phyloP scores from a whole-genome alignment of 1,139 yeast genomes.

The Lizanozyma gosingica region DNA sequence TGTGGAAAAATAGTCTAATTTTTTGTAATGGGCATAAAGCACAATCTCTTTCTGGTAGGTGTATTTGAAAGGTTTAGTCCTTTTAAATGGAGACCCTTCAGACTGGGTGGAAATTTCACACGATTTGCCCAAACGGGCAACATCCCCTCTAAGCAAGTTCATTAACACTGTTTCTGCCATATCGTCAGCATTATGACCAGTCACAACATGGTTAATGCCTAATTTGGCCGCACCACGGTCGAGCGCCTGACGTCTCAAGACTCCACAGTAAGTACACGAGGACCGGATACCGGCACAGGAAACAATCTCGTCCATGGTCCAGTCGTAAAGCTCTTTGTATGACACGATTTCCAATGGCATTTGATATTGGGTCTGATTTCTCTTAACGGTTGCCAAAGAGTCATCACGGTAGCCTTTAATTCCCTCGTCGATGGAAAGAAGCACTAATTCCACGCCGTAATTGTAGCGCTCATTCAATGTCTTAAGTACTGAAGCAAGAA shows the following conservation, averaged over 20 bases:
- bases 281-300: constrained; percentile 90
- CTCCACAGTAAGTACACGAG: constrained; percentile 98
- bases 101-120: constrained; percentile 79
- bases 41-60: constrained; percentile 97
- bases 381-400: constrained; percentile 89
- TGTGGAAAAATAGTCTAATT: constrained; percentile 90
- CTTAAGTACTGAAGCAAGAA: constrained; percentile 80
- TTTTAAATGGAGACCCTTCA: constrained; percentile 70
- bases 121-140: constrained; percentile 86
- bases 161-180: constrained; percentile 97
- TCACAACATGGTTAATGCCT: constrained; percentile 83
- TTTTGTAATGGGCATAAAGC: constrained; percentile 91
- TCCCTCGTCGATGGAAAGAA: constrained; percentile 92
- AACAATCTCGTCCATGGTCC: constrained; percentile 99
- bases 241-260: constrained; percentile 87
- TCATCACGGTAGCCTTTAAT: constrained; percentile 96
- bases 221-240: constrained; percentile 94
- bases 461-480: constrained; percentile 79
- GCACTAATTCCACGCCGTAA: constrained; percentile 75
- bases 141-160: constrained; percentile 94
- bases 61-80: constrained; percentile 94
- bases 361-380: constrained; percentile 81
- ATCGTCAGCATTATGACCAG: constrained; percentile 99
- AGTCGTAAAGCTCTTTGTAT: constrained; percentile 77
- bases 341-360: constrained; percentile 88